phyloP scores from a whole-genome alignment of 768 basidiomycete species.

The Trametes villosa region DNA sequence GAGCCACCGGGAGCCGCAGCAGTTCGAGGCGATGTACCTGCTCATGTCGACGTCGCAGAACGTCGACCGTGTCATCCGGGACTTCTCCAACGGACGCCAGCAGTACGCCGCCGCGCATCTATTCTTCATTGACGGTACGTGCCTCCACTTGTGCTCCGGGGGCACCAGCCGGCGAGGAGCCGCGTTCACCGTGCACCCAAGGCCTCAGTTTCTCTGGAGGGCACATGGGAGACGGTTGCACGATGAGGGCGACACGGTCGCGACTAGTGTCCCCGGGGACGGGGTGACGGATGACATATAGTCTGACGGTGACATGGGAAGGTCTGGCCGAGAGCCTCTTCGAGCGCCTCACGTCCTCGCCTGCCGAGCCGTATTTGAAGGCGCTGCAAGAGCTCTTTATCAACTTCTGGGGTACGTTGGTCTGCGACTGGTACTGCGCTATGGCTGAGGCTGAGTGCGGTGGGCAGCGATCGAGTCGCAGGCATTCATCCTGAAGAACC shows the following conservation, averaged over 20 bases:
- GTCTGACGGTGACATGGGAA: constrained; percentile 36
- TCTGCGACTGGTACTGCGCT: not conserved
- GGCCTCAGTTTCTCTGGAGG: not conserved
- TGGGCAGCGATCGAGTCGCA: constrained; percentile 81
- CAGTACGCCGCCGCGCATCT: constrained; percentile 85
- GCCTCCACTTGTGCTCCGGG: not conserved
- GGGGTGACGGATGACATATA: not conserved
- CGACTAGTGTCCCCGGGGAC: constrained; percentile 7
- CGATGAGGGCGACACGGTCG: not conserved
- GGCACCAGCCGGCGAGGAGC: not conserved
- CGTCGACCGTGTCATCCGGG: constrained; percentile 86
- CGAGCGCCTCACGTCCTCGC: constrained; percentile 69
- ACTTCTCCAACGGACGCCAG: constrained; percentile 68
- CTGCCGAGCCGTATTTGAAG: constrained; percentile 78
- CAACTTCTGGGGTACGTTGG: constrained; percentile 85
- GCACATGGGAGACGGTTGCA: not conserved
- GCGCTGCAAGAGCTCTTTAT: constrained; percentile 85
- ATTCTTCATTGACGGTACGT: constrained; percentile 90
- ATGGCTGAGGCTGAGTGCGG: constrained; percentile 15
- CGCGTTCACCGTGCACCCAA: not conserved
- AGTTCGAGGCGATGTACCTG: constrained; percentile 91
- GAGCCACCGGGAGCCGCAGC: constrained; percentile 79
- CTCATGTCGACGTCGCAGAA: constrained; percentile 96
- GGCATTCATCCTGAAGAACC: constrained; percentile 78
- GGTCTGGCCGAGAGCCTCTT: constrained; percentile 82